These are phyloP conservation scores for Saccharomycodes ludwigii DNA, from an alignment of 805 yeast species.

Conservation along the genomic window DNA sequence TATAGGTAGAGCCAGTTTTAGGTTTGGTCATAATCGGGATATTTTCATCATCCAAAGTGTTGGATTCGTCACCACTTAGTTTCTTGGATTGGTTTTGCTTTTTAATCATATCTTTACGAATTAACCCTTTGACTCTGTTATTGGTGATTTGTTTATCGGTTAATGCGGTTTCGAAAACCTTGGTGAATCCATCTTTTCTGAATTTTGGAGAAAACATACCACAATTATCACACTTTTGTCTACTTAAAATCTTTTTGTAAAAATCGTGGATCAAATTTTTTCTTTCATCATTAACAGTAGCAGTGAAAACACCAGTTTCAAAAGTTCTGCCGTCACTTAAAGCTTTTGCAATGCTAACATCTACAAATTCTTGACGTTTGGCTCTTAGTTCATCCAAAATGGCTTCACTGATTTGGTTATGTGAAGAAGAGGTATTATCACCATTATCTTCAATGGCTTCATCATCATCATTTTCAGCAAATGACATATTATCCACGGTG, in stretches of 20 bases:
- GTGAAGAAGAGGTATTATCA: slow-evolving; percentile 9
- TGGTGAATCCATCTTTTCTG: slow-evolving; percentile 89
- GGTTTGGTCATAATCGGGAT: slow-evolving; percentile 45
- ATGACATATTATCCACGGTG: slow-evolving; percentile 20
- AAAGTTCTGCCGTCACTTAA: slow-evolving; percentile 64
- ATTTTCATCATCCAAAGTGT: slow-evolving; percentile 14
- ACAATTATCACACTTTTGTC: slow-evolving; percentile 92
- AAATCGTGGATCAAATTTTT: slow-evolving; percentile 61
- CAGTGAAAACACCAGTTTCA: slow-evolving; percentile 60
- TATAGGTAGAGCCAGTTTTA: slow-evolving; percentile 69
- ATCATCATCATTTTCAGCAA: slow-evolving; percentile 39
- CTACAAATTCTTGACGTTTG: slow-evolving; percentile 60
- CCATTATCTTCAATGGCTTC: slow-evolving; percentile 27
- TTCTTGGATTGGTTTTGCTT: slow-evolving; percentile 20
- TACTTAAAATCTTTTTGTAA: slow-evolving; percentile 55
- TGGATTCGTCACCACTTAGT: slow-evolving; percentile 17
- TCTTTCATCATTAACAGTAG: slow-evolving; percentile 80
- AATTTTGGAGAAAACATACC: slow-evolving; percentile 88
- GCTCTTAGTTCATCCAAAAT: slow-evolving; percentile 36
- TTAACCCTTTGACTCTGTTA: slow-evolving; percentile 72
- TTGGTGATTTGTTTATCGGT: slow-evolving; percentile 69
- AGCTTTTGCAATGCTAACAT: slow-evolving; percentile 58
- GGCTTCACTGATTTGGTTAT: slow-evolving; percentile 27
- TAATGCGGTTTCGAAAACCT: slow-evolving; percentile 81
- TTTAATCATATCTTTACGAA: slow-evolving; percentile 59